These are phyloP conservation scores for Penicillium maclennaniae DNA, from an alignment of 495 filamentous ascomycete species.

Conservation along the genomic window DNA sequence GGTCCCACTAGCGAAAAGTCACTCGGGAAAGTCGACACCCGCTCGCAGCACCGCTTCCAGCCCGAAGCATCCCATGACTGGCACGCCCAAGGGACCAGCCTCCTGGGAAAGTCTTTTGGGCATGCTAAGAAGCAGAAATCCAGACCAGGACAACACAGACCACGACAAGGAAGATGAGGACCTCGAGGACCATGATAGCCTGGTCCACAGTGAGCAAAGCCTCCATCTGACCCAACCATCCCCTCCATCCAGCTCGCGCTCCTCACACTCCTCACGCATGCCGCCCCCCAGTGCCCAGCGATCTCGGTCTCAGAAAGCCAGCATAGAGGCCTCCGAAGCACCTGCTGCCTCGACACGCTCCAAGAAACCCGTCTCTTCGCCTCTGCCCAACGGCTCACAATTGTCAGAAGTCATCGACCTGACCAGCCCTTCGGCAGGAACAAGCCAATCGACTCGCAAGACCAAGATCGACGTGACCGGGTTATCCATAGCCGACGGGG, in stretches of 20 bases:
- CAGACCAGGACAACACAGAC: constrained; percentile 12
- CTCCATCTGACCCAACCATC: constrained; percentile 12
- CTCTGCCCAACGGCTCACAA: constrained; percentile 19
- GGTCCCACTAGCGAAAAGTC: not conserved
- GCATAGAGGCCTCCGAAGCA: constrained; percentile 5
- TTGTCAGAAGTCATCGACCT: constrained; percentile 39
- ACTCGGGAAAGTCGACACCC: not conserved
- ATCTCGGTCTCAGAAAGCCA: constrained; percentile 4
- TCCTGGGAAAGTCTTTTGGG: constrained; percentile 7
- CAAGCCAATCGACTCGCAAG: constrained; percentile 11
- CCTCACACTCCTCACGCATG: constrained; percentile 14
- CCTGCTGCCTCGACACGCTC: constrained; percentile 13
- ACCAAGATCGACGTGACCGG: constrained; percentile 14
- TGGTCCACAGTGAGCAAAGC: constrained; percentile 14
- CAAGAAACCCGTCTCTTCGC: constrained; percentile 1
- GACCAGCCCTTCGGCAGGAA: constrained; percentile 38
- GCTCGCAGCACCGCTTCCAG: constrained; percentile 2
- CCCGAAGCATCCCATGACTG: not conserved
- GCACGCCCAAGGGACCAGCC: not conserved
- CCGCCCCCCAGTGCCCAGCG: constrained; percentile 14
- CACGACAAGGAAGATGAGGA: constrained; percentile 13
- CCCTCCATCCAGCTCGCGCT: constrained; percentile 4
- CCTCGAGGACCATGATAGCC: constrained; percentile 5
- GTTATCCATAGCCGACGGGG: constrained; percentile 37
- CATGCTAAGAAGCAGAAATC: constrained; percentile 15